These are phyloP conservation scores for Berberis vulgaris DNA, from an alignment of 164 flowering plant species.

Conservation along the genomic window DNA sequence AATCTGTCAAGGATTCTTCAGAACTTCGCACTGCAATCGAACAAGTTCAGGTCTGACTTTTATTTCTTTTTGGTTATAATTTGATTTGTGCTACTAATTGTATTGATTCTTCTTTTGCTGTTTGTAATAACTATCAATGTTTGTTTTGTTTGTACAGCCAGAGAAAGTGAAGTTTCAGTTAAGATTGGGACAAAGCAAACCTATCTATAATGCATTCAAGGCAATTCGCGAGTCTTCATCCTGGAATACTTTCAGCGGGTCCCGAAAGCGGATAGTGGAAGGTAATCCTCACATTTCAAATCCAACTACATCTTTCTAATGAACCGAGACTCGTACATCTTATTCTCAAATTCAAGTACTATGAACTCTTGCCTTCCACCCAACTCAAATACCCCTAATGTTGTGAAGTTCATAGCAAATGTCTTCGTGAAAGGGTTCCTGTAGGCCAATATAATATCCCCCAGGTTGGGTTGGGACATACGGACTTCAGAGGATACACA, in stretches of 20 bases:
- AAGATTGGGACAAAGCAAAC: conserved; percentile 89
- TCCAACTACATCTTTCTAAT: no score
- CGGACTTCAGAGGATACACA: no score
- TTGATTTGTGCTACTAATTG: not conserved
- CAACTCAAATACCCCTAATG: no score
- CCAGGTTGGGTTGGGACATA: no score
- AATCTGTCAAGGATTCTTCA: conserved; percentile 75
- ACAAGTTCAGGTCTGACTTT: conserved; percentile 70
- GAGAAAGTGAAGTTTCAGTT: conserved; percentile 82
- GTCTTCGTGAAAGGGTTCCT: no score
- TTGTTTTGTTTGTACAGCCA: conserved; percentile 44
- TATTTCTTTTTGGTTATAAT: not conserved
- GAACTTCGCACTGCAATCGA: conserved; percentile 93
- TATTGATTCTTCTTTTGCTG: not conserved
- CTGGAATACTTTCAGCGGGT: conserved; percentile 59
- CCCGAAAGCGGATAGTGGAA: conserved; percentile 88
- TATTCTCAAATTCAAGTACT: no score
- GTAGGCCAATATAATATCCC: no score
- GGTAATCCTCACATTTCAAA: conserved; percentile 22
- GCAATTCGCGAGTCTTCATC: conserved; percentile 70
- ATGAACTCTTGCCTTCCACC: no score
- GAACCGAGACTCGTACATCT: no score
- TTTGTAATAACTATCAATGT: not conserved
- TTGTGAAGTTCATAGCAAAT: no score
- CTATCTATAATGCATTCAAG: conserved; percentile 81